Evolutionary conservation across 1,284 basidiomycete species (phyloP).

Genomic region (Fomitopsis palustris): DNA sequence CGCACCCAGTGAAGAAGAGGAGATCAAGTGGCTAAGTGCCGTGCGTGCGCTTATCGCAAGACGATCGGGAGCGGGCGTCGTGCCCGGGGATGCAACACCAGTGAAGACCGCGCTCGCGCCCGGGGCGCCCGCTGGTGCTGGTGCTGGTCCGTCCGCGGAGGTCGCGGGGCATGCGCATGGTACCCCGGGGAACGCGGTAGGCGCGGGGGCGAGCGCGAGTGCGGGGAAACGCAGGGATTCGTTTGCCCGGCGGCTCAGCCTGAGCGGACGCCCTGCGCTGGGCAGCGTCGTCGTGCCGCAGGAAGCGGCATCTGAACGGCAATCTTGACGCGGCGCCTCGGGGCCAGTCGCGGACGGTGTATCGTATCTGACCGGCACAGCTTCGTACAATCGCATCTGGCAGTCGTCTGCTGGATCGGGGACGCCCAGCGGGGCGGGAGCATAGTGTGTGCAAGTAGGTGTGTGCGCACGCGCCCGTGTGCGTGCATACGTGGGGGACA

Average conservation of each 20-base stretch:
- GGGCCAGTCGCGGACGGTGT: constrained; percentile 1
- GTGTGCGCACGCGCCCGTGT: not conserved
- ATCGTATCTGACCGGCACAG: constrained; percentile 4
- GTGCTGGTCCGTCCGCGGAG: constrained; percentile 4
- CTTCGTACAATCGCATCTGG: constrained; percentile 4
- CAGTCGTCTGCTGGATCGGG: constrained; percentile 8
- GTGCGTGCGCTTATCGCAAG: constrained; percentile 86
- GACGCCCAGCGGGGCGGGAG: constrained; percentile 4
- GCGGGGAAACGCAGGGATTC: constrained; percentile 22
- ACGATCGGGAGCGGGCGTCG: constrained; percentile 48
- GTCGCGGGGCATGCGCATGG: constrained; percentile 6
- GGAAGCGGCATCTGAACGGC: constrained; percentile 24
- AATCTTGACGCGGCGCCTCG: constrained; percentile 15
- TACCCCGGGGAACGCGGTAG: constrained; percentile 5
- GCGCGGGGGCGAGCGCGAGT: constrained; percentile 4
- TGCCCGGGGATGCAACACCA: constrained; percentile 32
- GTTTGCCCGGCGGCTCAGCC: constrained; percentile 26
- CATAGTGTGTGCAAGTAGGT: too few relatives aligned
- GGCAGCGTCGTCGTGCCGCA: constrained; percentile 9
- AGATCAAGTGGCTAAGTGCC: constrained; percentile 97
- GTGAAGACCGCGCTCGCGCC: constrained; percentile 8
- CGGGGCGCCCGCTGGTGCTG: constrained; percentile 4
- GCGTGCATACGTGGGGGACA: not conserved
- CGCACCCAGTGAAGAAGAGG: constrained; percentile 96
- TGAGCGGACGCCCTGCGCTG: constrained; percentile 22